Percentiles rank a stretch among this genome's conserved stretches.
These are phyloP conservation scores for Epichloe elymi DNA, from an alignment of 2,329 filamentous ascomycete genomes.

Conservation along the genomic window DNA sequence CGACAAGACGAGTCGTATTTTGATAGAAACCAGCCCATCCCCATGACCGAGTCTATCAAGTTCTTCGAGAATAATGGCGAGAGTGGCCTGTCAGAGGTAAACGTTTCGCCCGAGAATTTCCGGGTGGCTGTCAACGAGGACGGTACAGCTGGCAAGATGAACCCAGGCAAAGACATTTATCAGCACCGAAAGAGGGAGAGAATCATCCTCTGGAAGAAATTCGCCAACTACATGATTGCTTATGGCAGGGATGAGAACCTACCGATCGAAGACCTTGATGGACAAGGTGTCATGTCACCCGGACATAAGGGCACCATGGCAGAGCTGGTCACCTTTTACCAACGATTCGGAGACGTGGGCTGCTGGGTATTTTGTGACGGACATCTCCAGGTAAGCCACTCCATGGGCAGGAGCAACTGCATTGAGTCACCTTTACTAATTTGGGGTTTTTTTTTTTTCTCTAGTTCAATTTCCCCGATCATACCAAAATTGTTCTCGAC, in stretches of 20 bases:
- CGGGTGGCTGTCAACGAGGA: slow-evolving; percentile 41
- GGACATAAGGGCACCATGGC: slow-evolving; percentile 25
- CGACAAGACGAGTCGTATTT: slow-evolving; percentile 40
- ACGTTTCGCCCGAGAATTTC: slow-evolving; percentile 51
- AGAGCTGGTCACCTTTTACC: slow-evolving; percentile 66
- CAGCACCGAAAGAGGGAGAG: slow-evolving; percentile 54
- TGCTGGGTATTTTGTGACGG: slow-evolving; percentile 74
- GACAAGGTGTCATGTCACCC: slow-evolving; percentile 25
- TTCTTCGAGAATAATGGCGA: slow-evolving; percentile 63
- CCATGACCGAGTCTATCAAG: slow-evolving; percentile 50
- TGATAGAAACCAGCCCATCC: slow-evolving; percentile 48
- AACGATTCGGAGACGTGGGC: slow-evolving; percentile 67
- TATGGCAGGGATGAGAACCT: slow-evolving; percentile 59
- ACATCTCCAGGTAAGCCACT: slow-evolving; percentile 49
- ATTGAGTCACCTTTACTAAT: not conserved
- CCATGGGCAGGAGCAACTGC: not conserved
- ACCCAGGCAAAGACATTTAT: slow-evolving; percentile 49
- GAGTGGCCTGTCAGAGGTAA: slow-evolving; percentile 47
- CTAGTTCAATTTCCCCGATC: slow-evolving; percentile 77
- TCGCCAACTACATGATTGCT: slow-evolving; percentile 61
- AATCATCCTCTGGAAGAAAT: slow-evolving; percentile 59
- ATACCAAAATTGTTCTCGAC: slow-evolving; percentile 73
- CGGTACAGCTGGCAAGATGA: slow-evolving; percentile 47
- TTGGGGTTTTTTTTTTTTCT: not conserved
- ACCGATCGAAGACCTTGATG: slow-evolving; percentile 31